These are phyloP conservation scores for Candida tetrigidarum DNA, from an alignment of 1,139 yeast genomes.

Conservation along the genomic window DNA sequence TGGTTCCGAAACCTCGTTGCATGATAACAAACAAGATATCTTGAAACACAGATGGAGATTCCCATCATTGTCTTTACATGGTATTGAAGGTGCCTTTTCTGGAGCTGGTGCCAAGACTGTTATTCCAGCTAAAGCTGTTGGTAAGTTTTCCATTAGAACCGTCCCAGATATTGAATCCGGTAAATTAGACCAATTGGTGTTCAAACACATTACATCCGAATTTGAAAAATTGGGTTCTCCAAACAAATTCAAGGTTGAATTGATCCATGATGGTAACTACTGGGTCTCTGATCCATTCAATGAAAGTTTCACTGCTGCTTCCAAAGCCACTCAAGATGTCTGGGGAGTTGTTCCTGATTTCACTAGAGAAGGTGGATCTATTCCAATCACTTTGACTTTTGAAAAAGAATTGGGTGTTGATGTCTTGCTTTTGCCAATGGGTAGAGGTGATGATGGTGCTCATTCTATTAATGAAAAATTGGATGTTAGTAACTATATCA, in stretches of 20 bases:
- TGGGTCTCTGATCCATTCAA: conserved; percentile 97
- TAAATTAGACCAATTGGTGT: conserved; percentile 78
- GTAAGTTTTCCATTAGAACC: conserved; percentile 96
- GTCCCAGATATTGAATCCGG: conserved; percentile 90
- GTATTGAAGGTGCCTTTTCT: conserved; percentile 96
- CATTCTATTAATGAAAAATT: conserved; percentile 97
- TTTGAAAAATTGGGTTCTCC: conserved; percentile 75
- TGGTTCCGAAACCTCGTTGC: conserved; percentile 84
- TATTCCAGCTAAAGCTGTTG: conserved; percentile 91
- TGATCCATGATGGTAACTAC: conserved; percentile 93
- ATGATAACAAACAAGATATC: conserved; percentile 77
- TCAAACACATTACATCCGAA: conserved; percentile 65
- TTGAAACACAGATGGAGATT: conserved; percentile 99
- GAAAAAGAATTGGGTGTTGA: conserved; percentile 84
- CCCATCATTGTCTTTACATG: conserved; percentile 95
- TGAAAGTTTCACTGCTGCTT: conserved; percentile 92
- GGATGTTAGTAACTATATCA: conserved; percentile 84
- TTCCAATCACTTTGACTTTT: conserved; percentile 93
- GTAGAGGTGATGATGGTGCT: conserved; percentile 99
- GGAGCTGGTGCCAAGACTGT: conserved; percentile 98
- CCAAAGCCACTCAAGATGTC: conserved; percentile 90
- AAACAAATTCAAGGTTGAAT: conserved; percentile 71
- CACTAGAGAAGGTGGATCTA: conserved; percentile 98
- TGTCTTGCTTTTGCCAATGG: conserved; percentile 92
- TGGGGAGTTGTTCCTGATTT: conserved; percentile 96